Evolutionary conservation across 495 filamentous ascomycete genomes (phyloP).

Genomic region (Talaromyces ruber): DNA sequence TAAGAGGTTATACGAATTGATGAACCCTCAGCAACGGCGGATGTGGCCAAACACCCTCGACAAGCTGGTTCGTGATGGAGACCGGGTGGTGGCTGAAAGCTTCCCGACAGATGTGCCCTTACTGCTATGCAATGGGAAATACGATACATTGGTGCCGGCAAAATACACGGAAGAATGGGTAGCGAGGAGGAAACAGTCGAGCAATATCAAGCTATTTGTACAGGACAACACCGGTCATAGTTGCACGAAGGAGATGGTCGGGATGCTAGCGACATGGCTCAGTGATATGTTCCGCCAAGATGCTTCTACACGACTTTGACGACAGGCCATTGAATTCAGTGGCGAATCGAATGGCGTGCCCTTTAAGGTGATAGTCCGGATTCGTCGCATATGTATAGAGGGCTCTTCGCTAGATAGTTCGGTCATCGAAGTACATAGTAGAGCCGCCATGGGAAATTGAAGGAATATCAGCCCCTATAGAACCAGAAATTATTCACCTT

Average conservation of each 20-base stretch:
- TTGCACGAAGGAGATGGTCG: slow-evolving; percentile 1
- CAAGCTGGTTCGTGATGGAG: background rate
- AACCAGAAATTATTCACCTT: no score
- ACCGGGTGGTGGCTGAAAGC: background rate
- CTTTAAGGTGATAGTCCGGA: background rate
- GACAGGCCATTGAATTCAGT: background rate
- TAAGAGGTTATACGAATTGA: background rate
- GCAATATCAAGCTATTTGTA: background rate
- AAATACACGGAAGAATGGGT: background rate
- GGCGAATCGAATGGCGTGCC: background rate
- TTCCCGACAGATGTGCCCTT: background rate
- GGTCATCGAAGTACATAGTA: no score
- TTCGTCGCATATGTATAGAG: background rate
- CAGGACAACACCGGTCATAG: slow-evolving; percentile 2
- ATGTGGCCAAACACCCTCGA: background rate
- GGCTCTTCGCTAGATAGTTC: background rate
- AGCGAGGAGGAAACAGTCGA: background rate
- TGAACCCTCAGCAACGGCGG: background rate
- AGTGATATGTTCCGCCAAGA: background rate
- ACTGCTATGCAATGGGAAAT: background rate
- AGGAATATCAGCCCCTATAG: no score
- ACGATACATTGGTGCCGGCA: background rate
- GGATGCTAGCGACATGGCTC: background rate
- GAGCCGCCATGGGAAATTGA: no score
- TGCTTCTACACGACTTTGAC: background rate